phyloP scores from a whole-genome alignment of 139 green algal species.

The Coelastrella sp. region DNA sequence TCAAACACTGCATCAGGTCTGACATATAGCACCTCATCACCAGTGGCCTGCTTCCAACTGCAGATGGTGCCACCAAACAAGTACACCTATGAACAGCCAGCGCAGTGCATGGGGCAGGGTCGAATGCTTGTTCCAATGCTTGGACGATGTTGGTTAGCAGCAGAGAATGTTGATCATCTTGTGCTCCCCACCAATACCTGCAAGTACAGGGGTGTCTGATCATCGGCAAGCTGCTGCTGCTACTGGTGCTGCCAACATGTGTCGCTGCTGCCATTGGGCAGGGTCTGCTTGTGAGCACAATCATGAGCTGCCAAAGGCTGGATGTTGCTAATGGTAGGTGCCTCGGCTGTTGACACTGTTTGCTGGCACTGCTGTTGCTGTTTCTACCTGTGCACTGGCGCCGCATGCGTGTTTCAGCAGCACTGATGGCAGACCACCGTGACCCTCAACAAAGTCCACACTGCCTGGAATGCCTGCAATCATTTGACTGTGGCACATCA shows the following conservation, averaged over 20 bases:
- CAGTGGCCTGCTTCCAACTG: slow-evolving; percentile 90
- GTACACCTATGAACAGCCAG: slow-evolving; percentile 77
- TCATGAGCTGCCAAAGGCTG: too few relatives aligned
- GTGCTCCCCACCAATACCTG: too few relatives aligned
- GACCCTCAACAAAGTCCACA: slow-evolving; percentile 76
- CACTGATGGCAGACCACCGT: slow-evolving; percentile 68
- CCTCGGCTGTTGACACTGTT: background rate
- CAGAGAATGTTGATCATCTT: too few relatives aligned
- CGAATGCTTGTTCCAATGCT: background rate
- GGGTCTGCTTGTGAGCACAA: too few relatives aligned
- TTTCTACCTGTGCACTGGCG: slow-evolving; percentile 77
- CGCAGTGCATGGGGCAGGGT: background rate
- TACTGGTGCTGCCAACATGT: background rate
- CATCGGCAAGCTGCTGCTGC: background rate
- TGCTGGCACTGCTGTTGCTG: background rate
- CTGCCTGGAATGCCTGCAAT: slow-evolving; percentile 72
- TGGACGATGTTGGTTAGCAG: too few relatives aligned
- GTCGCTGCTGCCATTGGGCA: too few relatives aligned
- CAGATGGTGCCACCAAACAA: slow-evolving; percentile 91
- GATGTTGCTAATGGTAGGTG: too few relatives aligned
- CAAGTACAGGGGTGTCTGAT: too few relatives aligned
- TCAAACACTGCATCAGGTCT: slow-evolving; percentile 97
- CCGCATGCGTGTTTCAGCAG: slow-evolving; percentile 83
- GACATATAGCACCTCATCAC: slow-evolving; percentile 96
- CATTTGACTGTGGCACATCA: background rate